These are phyloP conservation scores for Ophiostoma sp. DNA, from an alignment of 2,329 filamentous ascomycete species.

Conservation along the genomic window DNA sequence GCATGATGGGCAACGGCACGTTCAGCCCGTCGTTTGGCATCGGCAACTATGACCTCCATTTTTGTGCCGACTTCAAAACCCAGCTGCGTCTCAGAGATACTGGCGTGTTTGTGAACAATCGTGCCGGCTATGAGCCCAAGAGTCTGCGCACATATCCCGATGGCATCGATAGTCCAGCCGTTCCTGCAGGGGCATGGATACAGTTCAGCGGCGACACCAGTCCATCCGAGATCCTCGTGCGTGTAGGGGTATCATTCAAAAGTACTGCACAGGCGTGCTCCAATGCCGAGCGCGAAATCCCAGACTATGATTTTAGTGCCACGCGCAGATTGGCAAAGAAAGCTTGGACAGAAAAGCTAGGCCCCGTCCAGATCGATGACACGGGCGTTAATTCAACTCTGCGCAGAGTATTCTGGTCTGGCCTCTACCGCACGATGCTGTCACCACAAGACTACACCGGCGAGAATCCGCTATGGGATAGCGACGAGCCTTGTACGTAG, in stretches of 20 bases:
- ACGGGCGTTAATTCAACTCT: slow-evolving; percentile 47
- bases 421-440: slow-evolving; percentile 62
- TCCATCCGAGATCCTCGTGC: slow-evolving; percentile 43
- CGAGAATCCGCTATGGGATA: slow-evolving; percentile 62
- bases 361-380: slow-evolving; percentile 47
- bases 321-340: background rate
- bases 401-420: slow-evolving; percentile 64
- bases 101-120: slow-evolving; percentile 40
- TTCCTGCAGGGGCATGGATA: slow-evolving; percentile 49
- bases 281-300: slow-evolving; percentile 58
- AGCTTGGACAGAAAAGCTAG: slow-evolving; percentile 53
- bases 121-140: slow-evolving; percentile 38
- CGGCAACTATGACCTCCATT: slow-evolving; percentile 53
- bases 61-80: slow-evolving; percentile 55
- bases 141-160: slow-evolving; percentile 29
- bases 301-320: slow-evolving; percentile 40
- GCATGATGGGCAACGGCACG: slow-evolving; percentile 52
- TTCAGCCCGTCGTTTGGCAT: slow-evolving; percentile 59
- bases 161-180: slow-evolving; percentile 33
- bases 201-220: slow-evolving; percentile 44
- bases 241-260: slow-evolving; percentile 61
- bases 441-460: slow-evolving; percentile 71
- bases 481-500: slow-evolving; percentile 48
- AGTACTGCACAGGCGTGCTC: slow-evolving; percentile 55
- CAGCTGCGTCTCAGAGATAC: slow-evolving; percentile 35